phyloP scores from a whole-genome alignment of 306 rosid species.

The Trifolium repens region DNA sequence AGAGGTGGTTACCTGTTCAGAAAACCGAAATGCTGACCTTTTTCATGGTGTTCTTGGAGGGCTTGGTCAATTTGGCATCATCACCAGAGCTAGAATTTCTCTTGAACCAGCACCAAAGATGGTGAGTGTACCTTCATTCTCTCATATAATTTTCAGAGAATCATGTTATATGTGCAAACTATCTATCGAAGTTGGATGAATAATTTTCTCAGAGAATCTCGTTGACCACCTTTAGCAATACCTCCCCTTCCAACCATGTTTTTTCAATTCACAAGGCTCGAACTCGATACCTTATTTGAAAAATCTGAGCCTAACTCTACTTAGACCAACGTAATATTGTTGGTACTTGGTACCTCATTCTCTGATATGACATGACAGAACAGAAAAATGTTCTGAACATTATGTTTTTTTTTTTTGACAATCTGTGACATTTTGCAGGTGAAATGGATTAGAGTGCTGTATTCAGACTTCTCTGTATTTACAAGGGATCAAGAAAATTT shows the following conservation, averaged over 20 bases:
- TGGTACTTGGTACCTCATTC: neutral
- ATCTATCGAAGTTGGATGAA: neutral
- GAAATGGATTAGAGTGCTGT: conserved; percentile 91
- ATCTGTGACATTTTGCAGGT: conserved; percentile 56
- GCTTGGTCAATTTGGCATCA: conserved; percentile 96
- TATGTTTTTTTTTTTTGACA: conserved; percentile 9
- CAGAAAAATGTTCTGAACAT: conserved; percentile 1
- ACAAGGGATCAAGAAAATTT: conserved; percentile 81
- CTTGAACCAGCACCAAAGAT: conserved; percentile 85
- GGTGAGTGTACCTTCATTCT: conserved; percentile 50
- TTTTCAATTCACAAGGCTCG: neutral
- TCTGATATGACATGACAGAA: conserved; percentile 19
- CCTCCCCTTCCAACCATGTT: neutral
- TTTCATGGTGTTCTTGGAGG: conserved; percentile 90
- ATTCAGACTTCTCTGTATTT: conserved; percentile 79
- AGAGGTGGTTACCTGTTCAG: conserved; percentile 80
- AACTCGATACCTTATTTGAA: neutral
- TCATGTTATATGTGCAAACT: neutral
- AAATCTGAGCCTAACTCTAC: neutral
- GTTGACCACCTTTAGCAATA: neutral
- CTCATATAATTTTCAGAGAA: neutral
- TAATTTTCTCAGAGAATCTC: neutral
- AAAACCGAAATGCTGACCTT: conserved; percentile 70
- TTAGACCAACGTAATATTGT: neutral
- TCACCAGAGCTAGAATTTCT: conserved; percentile 83